phyloP scores from a whole-genome alignment of 2,329 filamentous ascomycete species.

The Verticillium zaregamsianum region DNA sequence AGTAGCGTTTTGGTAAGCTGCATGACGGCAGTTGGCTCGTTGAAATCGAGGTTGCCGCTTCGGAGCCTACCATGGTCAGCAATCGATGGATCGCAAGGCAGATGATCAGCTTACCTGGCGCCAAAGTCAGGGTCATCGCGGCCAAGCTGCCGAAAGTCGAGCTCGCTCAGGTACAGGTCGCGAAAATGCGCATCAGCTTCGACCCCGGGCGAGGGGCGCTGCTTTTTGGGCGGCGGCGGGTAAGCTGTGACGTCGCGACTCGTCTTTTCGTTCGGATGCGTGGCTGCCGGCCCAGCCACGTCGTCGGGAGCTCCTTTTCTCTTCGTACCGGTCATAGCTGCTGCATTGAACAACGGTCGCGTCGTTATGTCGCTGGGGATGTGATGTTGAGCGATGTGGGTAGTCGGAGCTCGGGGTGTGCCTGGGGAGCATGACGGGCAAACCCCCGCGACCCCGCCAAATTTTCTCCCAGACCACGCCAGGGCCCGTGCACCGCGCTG shows the following conservation, averaged over 20 bases:
- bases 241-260: neutral
- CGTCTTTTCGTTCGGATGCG: neutral
- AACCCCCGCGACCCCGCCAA: neutral
- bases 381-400: neutral
- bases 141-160: slow-evolving; percentile 40
- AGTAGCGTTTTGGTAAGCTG: slow-evolving; percentile 79
- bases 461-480: neutral
- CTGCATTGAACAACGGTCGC: neutral
- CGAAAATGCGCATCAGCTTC: slow-evolving; percentile 16
- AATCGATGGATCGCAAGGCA: neutral
- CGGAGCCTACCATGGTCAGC: slow-evolving; percentile 24
- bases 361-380: neutral
- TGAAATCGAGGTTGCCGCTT: slow-evolving; percentile 67
- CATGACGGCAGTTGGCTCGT: slow-evolving; percentile 70
- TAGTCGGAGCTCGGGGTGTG: too few species aligned
- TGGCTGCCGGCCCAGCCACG: too few species aligned
- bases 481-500: neutral
- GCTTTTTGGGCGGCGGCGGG: neutral
- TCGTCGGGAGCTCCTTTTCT: neutral
- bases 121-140: slow-evolving; percentile 36
- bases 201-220: slow-evolving; percentile 1
- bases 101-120: slow-evolving; percentile 26
- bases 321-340: neutral
- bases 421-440: too few species aligned
- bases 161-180: slow-evolving; percentile 33